Evolutionary conservation across 2,329 filamentous ascomycete genomes (phyloP).

Genomic region (Amauroascus verrucosus): DNA sequence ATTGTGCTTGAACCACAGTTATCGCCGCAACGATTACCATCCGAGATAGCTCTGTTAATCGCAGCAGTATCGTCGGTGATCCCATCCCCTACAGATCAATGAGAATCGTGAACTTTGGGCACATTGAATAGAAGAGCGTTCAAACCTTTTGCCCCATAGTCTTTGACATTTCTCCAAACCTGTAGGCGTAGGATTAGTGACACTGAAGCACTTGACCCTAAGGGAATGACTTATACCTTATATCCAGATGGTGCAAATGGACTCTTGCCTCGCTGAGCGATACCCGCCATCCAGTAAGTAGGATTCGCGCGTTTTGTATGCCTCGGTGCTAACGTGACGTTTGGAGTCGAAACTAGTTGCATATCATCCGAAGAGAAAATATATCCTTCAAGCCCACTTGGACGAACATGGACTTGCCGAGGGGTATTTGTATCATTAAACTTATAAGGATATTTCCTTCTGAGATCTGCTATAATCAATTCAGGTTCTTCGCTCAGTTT

Average conservation of each 20-base stretch:
- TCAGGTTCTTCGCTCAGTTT: too few species aligned
- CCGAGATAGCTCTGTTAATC: slow-evolving; percentile 70
- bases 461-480: too few species aligned
- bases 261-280: background rate
- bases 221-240: background rate
- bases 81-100: slow-evolving; percentile 47
- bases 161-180: slow-evolving; percentile 64
- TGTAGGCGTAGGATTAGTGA: background rate
- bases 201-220: too few species aligned
- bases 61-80: slow-evolving; percentile 72
- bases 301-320: background rate
- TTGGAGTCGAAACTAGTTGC: background rate
- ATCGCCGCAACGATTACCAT: slow-evolving; percentile 55
- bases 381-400: background rate
- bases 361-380: background rate
- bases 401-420: background rate
- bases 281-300: background rate
- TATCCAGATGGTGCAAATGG: slow-evolving; percentile 9
- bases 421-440: slow-evolving; percentile 42
- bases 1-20: slow-evolving; percentile 75
- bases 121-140: background rate
- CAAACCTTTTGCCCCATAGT: slow-evolving; percentile 54
- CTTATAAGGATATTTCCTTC: background rate
- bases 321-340: background rate
- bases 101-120: background rate